A percentile compares a stretch with the other conserved stretches of the same genome.
These are phyloP conservation scores for Penicillium freii DNA, from an alignment of 2,329 filamentous ascomycete species.

Conservation along the genomic window DNA sequence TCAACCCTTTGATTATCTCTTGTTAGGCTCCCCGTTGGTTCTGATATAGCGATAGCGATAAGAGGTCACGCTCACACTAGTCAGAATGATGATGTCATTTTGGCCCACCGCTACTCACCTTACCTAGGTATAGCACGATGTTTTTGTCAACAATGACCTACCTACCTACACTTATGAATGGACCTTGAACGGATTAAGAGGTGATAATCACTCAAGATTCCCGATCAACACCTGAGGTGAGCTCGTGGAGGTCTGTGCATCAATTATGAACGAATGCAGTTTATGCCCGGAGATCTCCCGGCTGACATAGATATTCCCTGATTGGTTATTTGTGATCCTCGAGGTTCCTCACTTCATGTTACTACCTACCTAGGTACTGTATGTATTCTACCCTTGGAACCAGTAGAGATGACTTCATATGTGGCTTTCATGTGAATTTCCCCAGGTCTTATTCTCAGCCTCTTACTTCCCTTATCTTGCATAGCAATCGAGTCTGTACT, in stretches of 20 bases:
- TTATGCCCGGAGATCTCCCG: neutral
- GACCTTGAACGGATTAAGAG: neutral
- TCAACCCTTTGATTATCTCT: neutral
- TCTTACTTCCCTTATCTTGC: neutral
- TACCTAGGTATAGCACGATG: too few relatives aligned
- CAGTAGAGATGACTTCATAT: conserved; percentile 2
- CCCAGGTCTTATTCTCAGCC: neutral
- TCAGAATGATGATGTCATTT: neutral
- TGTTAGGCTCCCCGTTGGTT: neutral
- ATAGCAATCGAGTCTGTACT: neutral
- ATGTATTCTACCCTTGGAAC: neutral
- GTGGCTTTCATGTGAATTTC: neutral
- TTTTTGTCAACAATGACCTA: neutral
- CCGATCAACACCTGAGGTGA: neutral
- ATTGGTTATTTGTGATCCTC: neutral
- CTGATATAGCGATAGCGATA: too few relatives aligned
- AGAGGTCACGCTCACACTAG: too few relatives aligned
- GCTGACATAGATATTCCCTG: neutral
- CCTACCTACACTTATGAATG: neutral
- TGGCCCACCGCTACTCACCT: too few relatives aligned
- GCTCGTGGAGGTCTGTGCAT: neutral
- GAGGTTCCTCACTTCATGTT: neutral
- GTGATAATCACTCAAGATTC: neutral
- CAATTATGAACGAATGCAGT: neutral
- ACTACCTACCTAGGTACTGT: too few relatives aligned